Evolutionary conservation across 2,329 filamentous ascomycete genomes (phyloP).

Genomic region (Cylindrodendrum hubeiense): DNA sequence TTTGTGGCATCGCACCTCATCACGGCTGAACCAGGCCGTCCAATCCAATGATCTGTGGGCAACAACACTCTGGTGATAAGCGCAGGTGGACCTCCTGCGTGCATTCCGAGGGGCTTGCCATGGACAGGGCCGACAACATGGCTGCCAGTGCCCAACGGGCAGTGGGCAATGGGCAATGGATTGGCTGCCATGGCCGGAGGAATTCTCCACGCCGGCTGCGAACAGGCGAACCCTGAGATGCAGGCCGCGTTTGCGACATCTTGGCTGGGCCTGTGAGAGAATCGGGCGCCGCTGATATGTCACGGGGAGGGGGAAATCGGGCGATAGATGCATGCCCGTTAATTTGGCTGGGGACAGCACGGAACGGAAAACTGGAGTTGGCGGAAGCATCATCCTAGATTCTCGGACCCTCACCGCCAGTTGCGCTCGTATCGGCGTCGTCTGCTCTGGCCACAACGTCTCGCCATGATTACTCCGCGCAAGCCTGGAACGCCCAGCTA

Average conservation of each 20-base stretch:
- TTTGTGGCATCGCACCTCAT: slow-evolving; percentile 39
- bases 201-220: slow-evolving; percentile 31
- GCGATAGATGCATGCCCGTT: slow-evolving; percentile 39
- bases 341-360: slow-evolving; percentile 33
- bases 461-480: slow-evolving; percentile 27
- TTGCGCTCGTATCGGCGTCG: slow-evolving; percentile 30
- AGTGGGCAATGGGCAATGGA: slow-evolving; percentile 21
- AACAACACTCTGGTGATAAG: slow-evolving; percentile 32
- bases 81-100: slow-evolving; percentile 15
- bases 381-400: slow-evolving; percentile 30
- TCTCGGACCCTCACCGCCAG: slow-evolving; percentile 40
- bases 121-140: slow-evolving; percentile 14
- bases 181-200: slow-evolving; percentile 25
- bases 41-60: slow-evolving; percentile 32
- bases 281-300: slow-evolving; percentile 24
- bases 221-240: slow-evolving; percentile 33
- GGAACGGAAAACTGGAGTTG: slow-evolving; percentile 25
- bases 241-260: slow-evolving; percentile 11
- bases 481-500: slow-evolving; percentile 23
- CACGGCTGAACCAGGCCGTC: slow-evolving; percentile 31
- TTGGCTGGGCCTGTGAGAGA: slow-evolving; percentile 15
- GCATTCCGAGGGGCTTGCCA: slow-evolving; percentile 8
- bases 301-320: slow-evolving; percentile 28
- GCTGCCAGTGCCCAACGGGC: slow-evolving; percentile 15
- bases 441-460: slow-evolving; percentile 27